Percentiles rank a stretch among this genome's conserved stretches.
phyloP scores from a whole-genome alignment of 1,284 basidiomycete species.

The Tylopilus sp. region DNA sequence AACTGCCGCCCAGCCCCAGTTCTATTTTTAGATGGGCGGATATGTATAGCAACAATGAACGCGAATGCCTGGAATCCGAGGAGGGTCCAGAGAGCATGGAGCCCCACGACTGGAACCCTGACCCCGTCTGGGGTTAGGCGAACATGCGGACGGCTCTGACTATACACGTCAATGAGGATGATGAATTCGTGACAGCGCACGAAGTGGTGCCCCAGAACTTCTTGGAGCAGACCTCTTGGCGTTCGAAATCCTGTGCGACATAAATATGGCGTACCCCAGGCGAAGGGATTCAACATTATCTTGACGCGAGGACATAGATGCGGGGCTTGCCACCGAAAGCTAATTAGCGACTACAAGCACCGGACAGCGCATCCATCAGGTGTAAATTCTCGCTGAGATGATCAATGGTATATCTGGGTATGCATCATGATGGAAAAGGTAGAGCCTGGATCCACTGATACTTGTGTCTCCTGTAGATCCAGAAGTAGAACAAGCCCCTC shows the following conservation, averaged over 20 bases:
- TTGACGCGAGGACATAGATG: background rate
- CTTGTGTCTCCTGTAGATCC: background rate
- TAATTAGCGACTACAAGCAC: background rate
- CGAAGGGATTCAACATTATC: background rate
- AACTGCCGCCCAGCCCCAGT: too few species aligned
- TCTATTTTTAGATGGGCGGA: background rate
- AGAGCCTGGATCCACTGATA: background rate
- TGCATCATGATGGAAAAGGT: background rate
- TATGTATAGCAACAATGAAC: background rate
- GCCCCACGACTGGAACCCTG: background rate
- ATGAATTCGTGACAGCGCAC: background rate
- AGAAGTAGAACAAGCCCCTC: background rate
- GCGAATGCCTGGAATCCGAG: background rate
- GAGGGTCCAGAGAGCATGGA: background rate
- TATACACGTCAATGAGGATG: background rate
- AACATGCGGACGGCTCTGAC: background rate
- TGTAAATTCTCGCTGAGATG: background rate
- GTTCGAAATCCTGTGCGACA: background rate
- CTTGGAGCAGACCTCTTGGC: background rate
- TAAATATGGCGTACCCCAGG: background rate
- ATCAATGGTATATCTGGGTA: background rate
- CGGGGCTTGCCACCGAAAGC: background rate
- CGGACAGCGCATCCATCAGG: background rate
- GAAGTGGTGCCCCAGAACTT: background rate
- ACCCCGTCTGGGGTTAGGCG: background rate